Percentiles rank a stretch among this genome's conserved stretches.
These are phyloP conservation scores for Picea engelmannii DNA, from an alignment of 83 land plant genomes.

Conservation along the genomic window DNA sequence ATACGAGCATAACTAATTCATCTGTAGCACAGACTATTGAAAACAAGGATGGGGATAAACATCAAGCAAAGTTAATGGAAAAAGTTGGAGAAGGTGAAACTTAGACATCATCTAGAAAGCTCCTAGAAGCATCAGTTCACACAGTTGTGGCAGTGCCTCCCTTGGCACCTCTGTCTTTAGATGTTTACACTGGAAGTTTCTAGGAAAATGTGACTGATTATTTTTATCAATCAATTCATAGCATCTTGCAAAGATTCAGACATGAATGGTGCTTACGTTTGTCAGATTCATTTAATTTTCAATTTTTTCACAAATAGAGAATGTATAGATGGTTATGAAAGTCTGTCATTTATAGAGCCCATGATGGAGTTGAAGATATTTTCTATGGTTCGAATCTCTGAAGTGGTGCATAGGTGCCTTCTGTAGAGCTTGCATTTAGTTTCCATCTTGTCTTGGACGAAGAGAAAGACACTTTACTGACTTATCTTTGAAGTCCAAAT, in stretches of 20 bases:
- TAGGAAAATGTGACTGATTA: too few relatives aligned
- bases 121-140: too few relatives aligned
- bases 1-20: slow-evolving; percentile 22
- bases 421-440: not conserved
- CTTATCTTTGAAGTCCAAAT: slow-evolving; percentile 10
- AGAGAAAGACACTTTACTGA: not conserved
- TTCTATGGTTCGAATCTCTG: slow-evolving; percentile 1
- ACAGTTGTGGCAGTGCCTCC: too few relatives aligned
- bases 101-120: too few relatives aligned
- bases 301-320: not conserved
- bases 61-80: too few relatives aligned
- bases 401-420: slow-evolving; percentile 1
- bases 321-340: not conserved
- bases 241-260: too few relatives aligned
- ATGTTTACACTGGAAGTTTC: too few relatives aligned
- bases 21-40: slow-evolving; percentile 6
- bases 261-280: too few relatives aligned
- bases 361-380: not conserved
- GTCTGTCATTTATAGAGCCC: not conserved
- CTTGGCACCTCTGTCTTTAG: too few relatives aligned
- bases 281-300: too few relatives aligned
- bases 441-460: slow-evolving; percentile 10
- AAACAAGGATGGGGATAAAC: not conserved
- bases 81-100: too few relatives aligned
- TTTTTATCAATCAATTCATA: too few relatives aligned